A percentile compares a stretch with the other conserved stretches of the same genome.
phyloP scores from a whole-genome alignment of 495 filamentous ascomycete species.

The Hypoxylon perforatum region DNA sequence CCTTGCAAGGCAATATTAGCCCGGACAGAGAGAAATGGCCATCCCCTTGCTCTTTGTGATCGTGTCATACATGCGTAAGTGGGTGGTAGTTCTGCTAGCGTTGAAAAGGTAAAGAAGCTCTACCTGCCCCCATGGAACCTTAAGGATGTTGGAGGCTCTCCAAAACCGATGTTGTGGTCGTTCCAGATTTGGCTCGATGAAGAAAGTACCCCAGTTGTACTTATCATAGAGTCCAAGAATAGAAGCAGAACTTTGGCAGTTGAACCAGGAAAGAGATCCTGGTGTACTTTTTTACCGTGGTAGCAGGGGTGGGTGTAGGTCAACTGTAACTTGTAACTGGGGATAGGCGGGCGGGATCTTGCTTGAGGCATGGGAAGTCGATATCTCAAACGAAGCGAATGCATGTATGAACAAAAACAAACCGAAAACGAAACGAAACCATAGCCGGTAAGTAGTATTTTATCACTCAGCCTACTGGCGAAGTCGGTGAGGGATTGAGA shows the following conservation, averaged over 20 bases:
- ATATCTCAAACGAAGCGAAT: conserved; percentile 13
- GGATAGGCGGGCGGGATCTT: conserved; percentile 8
- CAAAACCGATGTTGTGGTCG: conserved; percentile 36
- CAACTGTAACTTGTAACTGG: too few relatives aligned
- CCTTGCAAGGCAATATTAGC: conserved; percentile 7
- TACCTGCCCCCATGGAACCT: conserved; percentile 11
- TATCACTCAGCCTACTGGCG: conserved; percentile 18
- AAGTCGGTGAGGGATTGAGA: conserved; percentile 26
- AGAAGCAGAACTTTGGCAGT: conserved; percentile 30
- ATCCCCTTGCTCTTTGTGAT: background rate
- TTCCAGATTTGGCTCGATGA: conserved; percentile 32
- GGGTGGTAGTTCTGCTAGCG: background rate
- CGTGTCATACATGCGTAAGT: background rate
- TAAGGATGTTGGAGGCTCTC: conserved; percentile 15
- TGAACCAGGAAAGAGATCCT: conserved; percentile 31
- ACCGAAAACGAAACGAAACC: conserved; percentile 22
- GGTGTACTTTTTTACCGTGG: conserved; percentile 27
- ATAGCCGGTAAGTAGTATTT: conserved; percentile 1
- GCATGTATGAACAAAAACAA: conserved; percentile 22
- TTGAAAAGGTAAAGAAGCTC: conserved; percentile 13
- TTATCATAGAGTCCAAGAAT: conserved; percentile 38
- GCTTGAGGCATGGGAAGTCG: background rate
- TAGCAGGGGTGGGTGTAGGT: conserved; percentile 17
- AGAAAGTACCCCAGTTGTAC: conserved; percentile 23
- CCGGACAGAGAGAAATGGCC: background rate